Evolutionary conservation across 176 grass and related monocot species (phyloP).

Genomic region (Zoysia pacifica): DNA sequence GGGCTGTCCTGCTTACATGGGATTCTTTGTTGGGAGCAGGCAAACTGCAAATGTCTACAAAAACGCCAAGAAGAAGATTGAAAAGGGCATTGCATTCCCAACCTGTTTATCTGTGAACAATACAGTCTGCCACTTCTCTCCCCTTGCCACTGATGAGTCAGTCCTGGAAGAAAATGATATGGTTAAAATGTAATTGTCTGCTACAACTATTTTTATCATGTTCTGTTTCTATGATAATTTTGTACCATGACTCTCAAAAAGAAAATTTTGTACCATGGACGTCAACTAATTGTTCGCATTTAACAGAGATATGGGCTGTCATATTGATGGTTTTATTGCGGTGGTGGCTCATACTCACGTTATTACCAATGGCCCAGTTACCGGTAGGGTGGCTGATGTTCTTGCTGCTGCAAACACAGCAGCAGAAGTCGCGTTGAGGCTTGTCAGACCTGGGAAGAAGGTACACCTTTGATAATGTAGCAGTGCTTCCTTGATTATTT

Average conservation of each 20-base stretch:
- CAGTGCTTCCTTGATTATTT: not conserved
- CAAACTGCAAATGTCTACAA: conserved; percentile 97
- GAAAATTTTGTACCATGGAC: not conserved
- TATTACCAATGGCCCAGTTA: conserved; percentile 35
- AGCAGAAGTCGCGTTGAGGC: too few species aligned
- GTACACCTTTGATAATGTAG: conserved; percentile 38
- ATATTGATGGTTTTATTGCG: conserved; percentile 99
- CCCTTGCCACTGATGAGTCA: conserved; percentile 76
- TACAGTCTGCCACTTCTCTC: conserved; percentile 93
- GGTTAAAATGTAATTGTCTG: conserved; percentile 81
- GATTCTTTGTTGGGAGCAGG: conserved; percentile 41
- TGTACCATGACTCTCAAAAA: too few species aligned
- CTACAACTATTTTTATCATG: not conserved
- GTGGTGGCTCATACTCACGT: conserved; percentile 94
- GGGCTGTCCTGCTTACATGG: conserved; percentile 24
- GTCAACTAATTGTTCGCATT: conserved; percentile 18
- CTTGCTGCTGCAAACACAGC: too few species aligned
- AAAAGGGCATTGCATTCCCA: conserved; percentile 92
- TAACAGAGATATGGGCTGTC: conserved; percentile 93
- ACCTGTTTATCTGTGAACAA: conserved; percentile 95
- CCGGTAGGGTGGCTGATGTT: too few species aligned
- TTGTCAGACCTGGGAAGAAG: conserved; percentile 30
- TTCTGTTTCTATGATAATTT: not conserved
- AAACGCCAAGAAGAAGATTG: conserved; percentile 96
- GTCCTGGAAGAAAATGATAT: conserved; percentile 90